A percentile compares a stretch with the other conserved stretches of the same genome.
These are phyloP conservation scores for Dianthus caryophyllus DNA, from an alignment of 148 eudicot species.

Conservation along the genomic window DNA sequence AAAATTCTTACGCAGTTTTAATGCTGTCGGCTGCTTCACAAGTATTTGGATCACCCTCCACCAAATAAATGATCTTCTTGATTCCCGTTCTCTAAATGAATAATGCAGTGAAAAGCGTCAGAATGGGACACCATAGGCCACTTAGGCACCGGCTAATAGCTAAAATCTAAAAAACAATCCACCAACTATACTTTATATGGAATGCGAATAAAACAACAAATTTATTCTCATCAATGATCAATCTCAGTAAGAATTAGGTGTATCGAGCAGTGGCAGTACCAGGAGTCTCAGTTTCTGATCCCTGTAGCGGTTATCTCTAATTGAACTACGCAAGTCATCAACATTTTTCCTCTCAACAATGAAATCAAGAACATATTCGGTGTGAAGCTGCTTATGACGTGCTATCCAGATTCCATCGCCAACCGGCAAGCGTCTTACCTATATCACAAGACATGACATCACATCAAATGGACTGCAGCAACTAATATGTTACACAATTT, in stretches of 20 bases:
- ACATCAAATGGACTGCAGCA: slow-evolving; percentile 9
- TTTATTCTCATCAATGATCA: not conserved
- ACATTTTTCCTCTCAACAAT: slow-evolving; percentile 91
- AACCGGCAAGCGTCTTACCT: slow-evolving; percentile 79
- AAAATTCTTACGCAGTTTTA: slow-evolving; percentile 82
- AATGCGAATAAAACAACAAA: no score
- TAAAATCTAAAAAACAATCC: no score
- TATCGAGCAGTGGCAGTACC: slow-evolving; percentile 40
- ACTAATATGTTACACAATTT: not conserved
- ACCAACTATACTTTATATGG: no score
- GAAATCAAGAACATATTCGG: slow-evolving; percentile 87
- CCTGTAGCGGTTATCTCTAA: slow-evolving; percentile 81
- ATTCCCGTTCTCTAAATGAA: slow-evolving; percentile 77
- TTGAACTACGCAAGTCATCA: slow-evolving; percentile 74
- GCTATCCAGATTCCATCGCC: slow-evolving; percentile 97
- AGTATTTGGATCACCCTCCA: slow-evolving; percentile 92
- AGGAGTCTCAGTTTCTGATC: slow-evolving; percentile 88
- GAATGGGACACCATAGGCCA: slow-evolving; percentile 8
- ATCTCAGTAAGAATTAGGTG: not conserved
- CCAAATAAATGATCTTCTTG: slow-evolving; percentile 81
- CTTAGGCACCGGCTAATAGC: no score
- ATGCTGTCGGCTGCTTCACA: slow-evolving; percentile 90
- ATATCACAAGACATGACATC: slow-evolving; percentile 12
- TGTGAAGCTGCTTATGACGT: slow-evolving; percentile 54
- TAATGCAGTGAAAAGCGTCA: slow-evolving; percentile 6